A percentile compares a stretch with the other conserved stretches of the same genome.
Evolutionary conservation across 176 grass and related monocot species (phyloP).

Genomic region (Urochloa ruziziensis): DNA sequence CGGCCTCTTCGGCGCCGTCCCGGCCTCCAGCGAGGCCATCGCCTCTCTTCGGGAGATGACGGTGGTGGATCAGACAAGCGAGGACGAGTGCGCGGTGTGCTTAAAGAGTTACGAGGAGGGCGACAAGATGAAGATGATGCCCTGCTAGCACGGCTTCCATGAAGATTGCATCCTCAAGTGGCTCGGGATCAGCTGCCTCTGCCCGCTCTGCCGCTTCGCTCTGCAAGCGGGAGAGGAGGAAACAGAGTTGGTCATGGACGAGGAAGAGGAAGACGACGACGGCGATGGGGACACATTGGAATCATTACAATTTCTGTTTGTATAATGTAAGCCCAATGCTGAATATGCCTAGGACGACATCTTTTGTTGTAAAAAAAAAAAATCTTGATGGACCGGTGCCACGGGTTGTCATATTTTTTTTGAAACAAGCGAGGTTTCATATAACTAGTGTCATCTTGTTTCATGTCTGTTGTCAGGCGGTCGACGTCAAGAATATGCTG

Average conservation of each 20-base stretch:
- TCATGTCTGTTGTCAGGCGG: too few species aligned
- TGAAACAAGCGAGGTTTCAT: too few species aligned
- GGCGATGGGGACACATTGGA: too few species aligned
- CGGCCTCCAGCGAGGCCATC: background rate
- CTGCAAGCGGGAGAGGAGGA: background rate
- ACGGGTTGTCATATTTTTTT: too few species aligned
- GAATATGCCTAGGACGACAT: too few species aligned
- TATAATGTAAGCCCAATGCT: too few species aligned
- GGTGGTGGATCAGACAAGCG: background rate
- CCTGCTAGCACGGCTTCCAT: constrained; percentile 19
- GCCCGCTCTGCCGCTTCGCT: constrained; percentile 21
- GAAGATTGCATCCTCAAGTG: background rate
- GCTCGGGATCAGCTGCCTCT: background rate
- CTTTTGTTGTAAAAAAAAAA: too few species aligned
- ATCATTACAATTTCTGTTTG: too few species aligned
- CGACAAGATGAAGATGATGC: background rate
- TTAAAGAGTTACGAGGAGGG: background rate
- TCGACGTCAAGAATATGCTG: too few species aligned
- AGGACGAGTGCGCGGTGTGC: background rate
- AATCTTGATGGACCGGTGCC: too few species aligned
- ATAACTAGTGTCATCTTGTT: too few species aligned
- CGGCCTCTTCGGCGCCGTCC: background rate
- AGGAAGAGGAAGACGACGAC: background rate
- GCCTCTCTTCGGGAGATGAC: background rate
- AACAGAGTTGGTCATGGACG: background rate